phyloP scores from a whole-genome alignment of 108 stramenopile genomes.

The Chaetoceros muelleri region DNA sequence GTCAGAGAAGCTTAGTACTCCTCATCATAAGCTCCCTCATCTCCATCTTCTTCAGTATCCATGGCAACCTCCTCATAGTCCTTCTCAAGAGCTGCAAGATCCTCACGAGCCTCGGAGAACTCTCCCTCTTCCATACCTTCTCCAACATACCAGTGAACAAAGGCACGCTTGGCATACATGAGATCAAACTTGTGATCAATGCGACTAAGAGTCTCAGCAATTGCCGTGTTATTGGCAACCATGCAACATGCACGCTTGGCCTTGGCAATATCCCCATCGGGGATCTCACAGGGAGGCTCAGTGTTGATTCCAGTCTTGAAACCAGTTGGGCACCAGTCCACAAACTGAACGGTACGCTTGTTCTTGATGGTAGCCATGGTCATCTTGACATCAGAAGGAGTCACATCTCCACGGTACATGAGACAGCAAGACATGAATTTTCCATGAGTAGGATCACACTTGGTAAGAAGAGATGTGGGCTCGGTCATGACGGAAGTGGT shows the following conservation, averaged over 20 bases:
- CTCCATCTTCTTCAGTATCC: conserved; percentile 69
- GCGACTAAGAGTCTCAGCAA: conserved; percentile 69
- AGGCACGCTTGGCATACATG: conserved; percentile 83
- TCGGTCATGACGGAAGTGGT: conserved; percentile 94
- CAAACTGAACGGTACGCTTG: conserved; percentile 75
- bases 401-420: conserved; percentile 72
- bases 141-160: conserved; percentile 83
- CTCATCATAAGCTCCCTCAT: conserved; percentile 54
- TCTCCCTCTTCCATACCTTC: conserved; percentile 82
- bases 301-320: conserved; percentile 84
- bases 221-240: conserved; percentile 79
- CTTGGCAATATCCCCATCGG: conserved; percentile 45
- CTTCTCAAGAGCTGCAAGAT: conserved; percentile 74
- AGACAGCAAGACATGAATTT: conserved; percentile 79
- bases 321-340: conserved; percentile 76
- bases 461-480: conserved; percentile 91
- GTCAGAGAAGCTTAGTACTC: conserved; percentile 32
- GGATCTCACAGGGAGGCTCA: conserved; percentile 66
- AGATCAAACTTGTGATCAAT: conserved; percentile 86
- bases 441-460: conserved; percentile 95
- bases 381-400: conserved; percentile 70
- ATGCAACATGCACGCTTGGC: conserved; percentile 73
- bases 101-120: conserved; percentile 78
- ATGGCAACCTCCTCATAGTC: conserved; percentile 48
- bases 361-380: conserved; percentile 76